phyloP scores from a whole-genome alignment of 441 rosid genomes.

The Adansonia grandidieri region DNA sequence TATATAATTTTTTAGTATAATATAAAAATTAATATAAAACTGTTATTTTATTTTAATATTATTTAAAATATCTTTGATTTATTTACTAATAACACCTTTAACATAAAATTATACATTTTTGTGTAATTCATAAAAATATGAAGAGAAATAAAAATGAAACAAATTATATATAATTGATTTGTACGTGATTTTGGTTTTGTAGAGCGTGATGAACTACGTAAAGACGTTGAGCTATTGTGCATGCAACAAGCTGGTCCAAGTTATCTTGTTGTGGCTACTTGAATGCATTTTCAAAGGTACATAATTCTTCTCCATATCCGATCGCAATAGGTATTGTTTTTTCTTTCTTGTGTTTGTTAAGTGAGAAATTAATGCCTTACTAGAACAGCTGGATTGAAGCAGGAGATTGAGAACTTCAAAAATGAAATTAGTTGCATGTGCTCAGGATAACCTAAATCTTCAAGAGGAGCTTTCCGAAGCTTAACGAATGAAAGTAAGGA shows the following conservation, averaged over 20 bases:
- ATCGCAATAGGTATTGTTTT: background rate
- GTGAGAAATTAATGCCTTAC: conserved; percentile 38
- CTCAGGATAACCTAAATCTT: conserved; percentile 78
- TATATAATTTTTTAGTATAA: no score
- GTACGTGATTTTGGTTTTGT: conserved; percentile 16
- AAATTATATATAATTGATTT: no score
- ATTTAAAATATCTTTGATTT: no score
- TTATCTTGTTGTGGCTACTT: conserved; percentile 85
- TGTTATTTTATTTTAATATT: no score
- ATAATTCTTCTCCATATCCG: background rate
- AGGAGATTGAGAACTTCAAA: conserved; percentile 90
- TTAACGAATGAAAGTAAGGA: conserved; percentile 79
- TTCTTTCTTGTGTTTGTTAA: background rate
- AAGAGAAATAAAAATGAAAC: no score
- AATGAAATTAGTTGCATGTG: conserved; percentile 57
- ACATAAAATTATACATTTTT: no score
- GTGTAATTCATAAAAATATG: no score
- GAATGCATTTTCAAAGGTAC: conserved; percentile 98
- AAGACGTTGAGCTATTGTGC: conserved; percentile 95
- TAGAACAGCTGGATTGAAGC: conserved; percentile 99
- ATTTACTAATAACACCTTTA: no score
- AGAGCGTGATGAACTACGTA: conserved; percentile 89
- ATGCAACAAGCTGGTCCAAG: conserved; percentile 98
- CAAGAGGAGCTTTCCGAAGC: conserved; percentile 99
- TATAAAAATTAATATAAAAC: no score